These are phyloP conservation scores for Cerrena zonata DNA, from an alignment of 1,284 basidiomycete species.

Conservation along the genomic window DNA sequence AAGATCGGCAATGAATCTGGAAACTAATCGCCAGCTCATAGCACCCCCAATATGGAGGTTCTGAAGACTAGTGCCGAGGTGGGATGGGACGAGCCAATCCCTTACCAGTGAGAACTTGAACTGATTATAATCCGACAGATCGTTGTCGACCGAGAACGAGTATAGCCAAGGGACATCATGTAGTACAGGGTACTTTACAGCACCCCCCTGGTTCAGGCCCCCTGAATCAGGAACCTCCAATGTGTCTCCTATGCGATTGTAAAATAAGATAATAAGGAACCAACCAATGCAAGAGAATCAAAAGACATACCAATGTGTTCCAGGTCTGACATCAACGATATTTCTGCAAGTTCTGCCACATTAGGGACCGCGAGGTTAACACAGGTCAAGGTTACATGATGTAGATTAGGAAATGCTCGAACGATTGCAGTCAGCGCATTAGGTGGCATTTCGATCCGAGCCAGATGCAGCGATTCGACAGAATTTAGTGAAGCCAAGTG, in stretches of 20 bases:
- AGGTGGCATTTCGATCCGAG: not conserved
- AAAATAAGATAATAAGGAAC: not conserved
- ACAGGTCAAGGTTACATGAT: not conserved
- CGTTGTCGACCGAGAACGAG: not conserved
- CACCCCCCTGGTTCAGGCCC: not conserved
- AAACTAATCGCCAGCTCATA: not conserved
- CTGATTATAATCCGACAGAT: not conserved
- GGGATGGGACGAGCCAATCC: not conserved
- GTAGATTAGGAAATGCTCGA: not conserved
- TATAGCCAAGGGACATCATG: not conserved
- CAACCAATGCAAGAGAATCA: not conserved
- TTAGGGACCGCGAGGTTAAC: not conserved
- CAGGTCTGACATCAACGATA: not conserved
- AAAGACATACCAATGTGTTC: too few relatives aligned
- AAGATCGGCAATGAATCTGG: not conserved
- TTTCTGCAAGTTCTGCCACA: not conserved
- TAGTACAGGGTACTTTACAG: not conserved
- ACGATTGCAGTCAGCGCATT: not conserved
- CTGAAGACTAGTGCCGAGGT: not conserved
- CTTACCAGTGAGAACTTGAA: not conserved
- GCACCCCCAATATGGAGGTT: not conserved
- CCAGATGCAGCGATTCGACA: not conserved
- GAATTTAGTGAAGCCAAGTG: not conserved
- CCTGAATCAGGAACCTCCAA: not conserved
- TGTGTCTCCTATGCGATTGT: not conserved